Conservation (phyloP, 129 eudicot species). For the Chrysanthemum seticuspe region DNA sequence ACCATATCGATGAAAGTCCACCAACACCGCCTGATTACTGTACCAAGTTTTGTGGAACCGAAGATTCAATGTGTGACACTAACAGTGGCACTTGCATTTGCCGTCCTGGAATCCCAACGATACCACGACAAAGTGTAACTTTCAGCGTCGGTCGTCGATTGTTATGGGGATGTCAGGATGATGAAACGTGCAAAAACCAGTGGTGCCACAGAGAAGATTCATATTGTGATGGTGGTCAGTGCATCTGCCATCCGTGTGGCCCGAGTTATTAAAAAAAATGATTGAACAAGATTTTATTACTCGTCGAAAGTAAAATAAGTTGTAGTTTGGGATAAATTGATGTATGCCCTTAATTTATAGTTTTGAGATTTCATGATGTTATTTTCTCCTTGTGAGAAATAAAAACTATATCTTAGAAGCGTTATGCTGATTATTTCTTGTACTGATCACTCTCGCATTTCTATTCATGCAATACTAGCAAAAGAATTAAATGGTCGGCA, state of each 20-base stretch:
- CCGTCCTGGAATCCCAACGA: constrained; percentile 1
- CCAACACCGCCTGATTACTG: neutral
- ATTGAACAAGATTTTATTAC: neutral
- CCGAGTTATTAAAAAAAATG: neutral
- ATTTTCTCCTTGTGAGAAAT: too few species aligned
- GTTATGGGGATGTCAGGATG: constrained; percentile 14
- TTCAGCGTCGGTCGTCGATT: constrained; percentile 2
- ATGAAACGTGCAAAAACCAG: constrained; percentile 4
- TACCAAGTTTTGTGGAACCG: constrained; percentile 7
- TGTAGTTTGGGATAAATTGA: too few species aligned
- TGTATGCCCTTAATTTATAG: too few species aligned
- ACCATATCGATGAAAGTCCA: neutral
- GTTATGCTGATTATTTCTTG: too few species aligned
- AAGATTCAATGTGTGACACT: constrained; percentile 21
- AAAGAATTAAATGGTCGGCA: too few species aligned
- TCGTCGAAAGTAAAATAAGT: too few species aligned
- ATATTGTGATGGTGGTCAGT: constrained; percentile 14
- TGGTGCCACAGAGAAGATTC: constrained; percentile 17
- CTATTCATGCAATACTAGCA: too few species aligned
- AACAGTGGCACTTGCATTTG: constrained; percentile 8
- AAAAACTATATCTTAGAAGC: too few species aligned
- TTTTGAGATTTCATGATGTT: too few species aligned
- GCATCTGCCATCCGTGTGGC: constrained; percentile 11
- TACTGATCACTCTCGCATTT: too few species aligned
- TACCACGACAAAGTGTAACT: neutral